Percentiles rank a stretch among this genome's conserved stretches.
Conservation (phyloP, 2,329 filamentous ascomycete species). For the Xylaria sp. region DNA sequence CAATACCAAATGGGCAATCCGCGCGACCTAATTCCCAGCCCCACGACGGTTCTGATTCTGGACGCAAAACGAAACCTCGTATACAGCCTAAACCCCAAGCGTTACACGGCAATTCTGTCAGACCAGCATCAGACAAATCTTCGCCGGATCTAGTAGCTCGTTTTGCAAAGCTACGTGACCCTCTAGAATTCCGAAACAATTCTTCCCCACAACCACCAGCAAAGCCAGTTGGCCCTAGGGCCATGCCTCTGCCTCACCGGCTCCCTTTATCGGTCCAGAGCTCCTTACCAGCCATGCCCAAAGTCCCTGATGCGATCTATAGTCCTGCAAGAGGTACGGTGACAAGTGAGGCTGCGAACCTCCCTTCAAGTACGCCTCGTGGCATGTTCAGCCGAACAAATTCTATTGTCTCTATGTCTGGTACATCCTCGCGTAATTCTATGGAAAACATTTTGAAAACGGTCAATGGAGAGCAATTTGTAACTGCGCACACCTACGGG, state of each 20-base stretch:
- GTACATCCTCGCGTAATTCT: constrained; percentile 44
- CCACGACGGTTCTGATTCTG: constrained; percentile 6
- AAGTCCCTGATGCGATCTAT: constrained; percentile 79
- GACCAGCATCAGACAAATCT: constrained; percentile 50
- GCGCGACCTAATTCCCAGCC: constrained; percentile 10
- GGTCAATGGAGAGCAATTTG: constrained; percentile 51
- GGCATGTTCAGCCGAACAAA: constrained; percentile 70
- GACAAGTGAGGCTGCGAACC: constrained; percentile 70
- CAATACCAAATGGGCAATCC: background rate
- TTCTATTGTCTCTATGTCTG: constrained; percentile 57
- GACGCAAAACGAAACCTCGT: constrained; percentile 54
- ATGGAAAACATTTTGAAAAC: constrained; percentile 46
- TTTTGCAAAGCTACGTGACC: constrained; percentile 66
- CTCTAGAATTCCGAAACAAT: constrained; percentile 52
- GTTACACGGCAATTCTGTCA: constrained; percentile 70
- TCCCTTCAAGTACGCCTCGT: constrained; percentile 72
- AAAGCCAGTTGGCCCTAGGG: constrained; percentile 54
- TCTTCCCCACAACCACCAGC: constrained; percentile 59
- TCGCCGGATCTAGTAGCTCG: constrained; percentile 64
- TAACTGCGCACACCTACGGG: constrained; percentile 46
- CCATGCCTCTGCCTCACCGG: constrained; percentile 60
- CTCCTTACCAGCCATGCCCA: constrained; percentile 69
- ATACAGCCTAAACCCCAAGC: constrained; percentile 75
- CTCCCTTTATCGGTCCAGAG: constrained; percentile 61
- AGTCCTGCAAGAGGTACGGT: constrained; percentile 79